Evolutionary conservation across 768 basidiomycete genomes (phyloP).

Genomic region (Butyriboletus loyo): DNA sequence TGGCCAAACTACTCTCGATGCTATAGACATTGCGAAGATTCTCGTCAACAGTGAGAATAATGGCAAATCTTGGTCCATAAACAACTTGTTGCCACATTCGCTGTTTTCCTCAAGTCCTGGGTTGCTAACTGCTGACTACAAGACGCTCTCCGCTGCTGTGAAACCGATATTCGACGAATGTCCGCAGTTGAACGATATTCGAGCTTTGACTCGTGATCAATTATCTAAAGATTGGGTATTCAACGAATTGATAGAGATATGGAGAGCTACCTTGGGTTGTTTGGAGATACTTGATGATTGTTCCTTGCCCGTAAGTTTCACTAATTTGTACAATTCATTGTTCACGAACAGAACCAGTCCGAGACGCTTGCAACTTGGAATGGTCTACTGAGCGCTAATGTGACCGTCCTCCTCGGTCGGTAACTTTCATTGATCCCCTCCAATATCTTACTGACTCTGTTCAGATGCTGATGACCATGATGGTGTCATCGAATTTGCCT

Average conservation of each 20-base stretch:
- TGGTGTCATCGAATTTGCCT: constrained; percentile 38
- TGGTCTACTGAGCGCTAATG: constrained; percentile 50
- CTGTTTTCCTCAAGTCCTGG: constrained; percentile 59
- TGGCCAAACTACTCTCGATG: constrained; percentile 50
- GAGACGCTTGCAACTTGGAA: constrained; percentile 58
- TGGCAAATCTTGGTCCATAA: constrained; percentile 42
- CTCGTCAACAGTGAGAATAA: constrained; percentile 36
- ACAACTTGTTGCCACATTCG: constrained; percentile 47
- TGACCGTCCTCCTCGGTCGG: constrained; percentile 52
- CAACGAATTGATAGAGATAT: constrained; percentile 48
- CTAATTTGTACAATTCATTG: background rate
- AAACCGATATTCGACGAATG: constrained; percentile 53
- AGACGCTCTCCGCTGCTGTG: constrained; percentile 44
- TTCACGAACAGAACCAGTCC: constrained; percentile 27
- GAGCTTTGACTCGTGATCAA: constrained; percentile 57
- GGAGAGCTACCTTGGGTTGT: constrained; percentile 45
- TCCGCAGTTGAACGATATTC: constrained; percentile 50
- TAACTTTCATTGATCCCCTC: constrained; percentile 20
- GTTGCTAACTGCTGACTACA: constrained; percentile 52
- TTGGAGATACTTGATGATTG: constrained; percentile 46
- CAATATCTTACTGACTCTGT: constrained; percentile 2
- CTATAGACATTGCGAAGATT: constrained; percentile 47
- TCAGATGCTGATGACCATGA: constrained; percentile 45
- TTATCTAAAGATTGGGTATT: constrained; percentile 52
- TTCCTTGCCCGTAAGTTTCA: constrained; percentile 47